These are phyloP conservation scores for Euphorbia tirucalli DNA, from an alignment of 345 rosid genomes.

Conservation along the genomic window DNA sequence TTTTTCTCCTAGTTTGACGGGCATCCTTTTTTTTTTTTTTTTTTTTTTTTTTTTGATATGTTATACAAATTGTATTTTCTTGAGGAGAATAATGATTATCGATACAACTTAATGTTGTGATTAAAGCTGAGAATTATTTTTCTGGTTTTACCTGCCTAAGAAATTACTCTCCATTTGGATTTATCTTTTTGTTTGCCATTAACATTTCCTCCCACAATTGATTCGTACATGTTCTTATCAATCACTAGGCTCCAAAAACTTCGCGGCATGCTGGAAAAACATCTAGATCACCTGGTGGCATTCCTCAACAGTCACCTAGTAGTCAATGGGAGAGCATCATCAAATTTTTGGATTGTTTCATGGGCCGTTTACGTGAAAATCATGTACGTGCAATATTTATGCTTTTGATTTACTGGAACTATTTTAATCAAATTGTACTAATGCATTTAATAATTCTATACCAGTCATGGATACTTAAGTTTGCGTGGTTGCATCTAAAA, in stretches of 20 bases:
- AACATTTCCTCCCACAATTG: slow-evolving; percentile 2
- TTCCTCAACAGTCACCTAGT: slow-evolving; percentile 53
- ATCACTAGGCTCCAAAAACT: slow-evolving; percentile 73
- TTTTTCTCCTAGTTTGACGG: background rate
- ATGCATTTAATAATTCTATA: too few relatives aligned
- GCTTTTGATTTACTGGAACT: too few relatives aligned
- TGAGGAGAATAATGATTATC: background rate
- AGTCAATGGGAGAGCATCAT: slow-evolving; percentile 92
- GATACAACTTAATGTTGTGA: background rate
- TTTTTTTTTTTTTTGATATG: too few relatives aligned
- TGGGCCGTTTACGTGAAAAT: slow-evolving; percentile 71
- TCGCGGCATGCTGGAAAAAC: slow-evolving; percentile 69
- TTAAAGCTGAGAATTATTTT: background rate
- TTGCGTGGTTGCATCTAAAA: too few relatives aligned
- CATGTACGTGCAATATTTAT: slow-evolving; percentile 51
- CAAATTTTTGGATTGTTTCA: slow-evolving; percentile 85
- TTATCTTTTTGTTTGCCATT: slow-evolving; percentile 1
- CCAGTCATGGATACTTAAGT: too few relatives aligned
- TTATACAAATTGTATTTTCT: background rate
- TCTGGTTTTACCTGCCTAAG: background rate
- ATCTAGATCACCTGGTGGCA: slow-evolving; percentile 71
- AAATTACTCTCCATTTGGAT: background rate
- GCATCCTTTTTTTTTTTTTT: background rate
- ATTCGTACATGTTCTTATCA: background rate
- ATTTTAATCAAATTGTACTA: background rate